These are phyloP conservation scores for Mortierella sp. DNA, from an alignment of 371 early-diverging fungal species.

Conservation along the genomic window DNA sequence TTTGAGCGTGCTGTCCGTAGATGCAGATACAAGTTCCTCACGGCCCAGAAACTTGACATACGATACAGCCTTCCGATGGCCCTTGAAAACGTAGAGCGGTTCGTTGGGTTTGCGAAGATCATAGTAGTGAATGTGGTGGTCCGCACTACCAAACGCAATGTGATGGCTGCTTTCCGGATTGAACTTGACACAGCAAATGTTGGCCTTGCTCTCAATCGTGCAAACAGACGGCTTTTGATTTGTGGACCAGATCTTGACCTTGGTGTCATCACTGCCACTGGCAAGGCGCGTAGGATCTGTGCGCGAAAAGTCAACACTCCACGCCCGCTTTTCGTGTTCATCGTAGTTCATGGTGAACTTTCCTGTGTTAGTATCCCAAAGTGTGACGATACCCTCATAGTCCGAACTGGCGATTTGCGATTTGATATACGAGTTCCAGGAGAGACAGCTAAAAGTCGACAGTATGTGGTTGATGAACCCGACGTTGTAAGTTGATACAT, in stretches of 20 bases:
- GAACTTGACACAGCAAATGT: conserved; percentile 93
- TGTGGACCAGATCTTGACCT: conserved; percentile 92
- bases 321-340: conserved; percentile 91
- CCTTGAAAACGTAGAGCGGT: conserved; percentile 78
- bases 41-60: conserved; percentile 85
- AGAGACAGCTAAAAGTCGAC: conserved; percentile 73
- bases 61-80: conserved; percentile 92
- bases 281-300: conserved; percentile 83
- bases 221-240: conserved; percentile 71
- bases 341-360: conserved; percentile 66
- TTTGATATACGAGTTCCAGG: conserved; percentile 89
- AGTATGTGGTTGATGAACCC: neutral
- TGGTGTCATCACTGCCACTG: conserved; percentile 90
- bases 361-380: conserved; percentile 86
- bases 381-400: conserved; percentile 86
- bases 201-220: conserved; percentile 85
- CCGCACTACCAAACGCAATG: conserved; percentile 90
- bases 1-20: conserved; percentile 90
- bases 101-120: conserved; percentile 78
- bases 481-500: too few relatives aligned
- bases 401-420: conserved; percentile 85
- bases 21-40: conserved; percentile 84
- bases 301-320: conserved; percentile 88
- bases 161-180: conserved; percentile 78
- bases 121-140: conserved; percentile 89